phyloP scores from a whole-genome alignment of 2,329 filamentous ascomycete species.

The Trichoderma harzianum region DNA sequence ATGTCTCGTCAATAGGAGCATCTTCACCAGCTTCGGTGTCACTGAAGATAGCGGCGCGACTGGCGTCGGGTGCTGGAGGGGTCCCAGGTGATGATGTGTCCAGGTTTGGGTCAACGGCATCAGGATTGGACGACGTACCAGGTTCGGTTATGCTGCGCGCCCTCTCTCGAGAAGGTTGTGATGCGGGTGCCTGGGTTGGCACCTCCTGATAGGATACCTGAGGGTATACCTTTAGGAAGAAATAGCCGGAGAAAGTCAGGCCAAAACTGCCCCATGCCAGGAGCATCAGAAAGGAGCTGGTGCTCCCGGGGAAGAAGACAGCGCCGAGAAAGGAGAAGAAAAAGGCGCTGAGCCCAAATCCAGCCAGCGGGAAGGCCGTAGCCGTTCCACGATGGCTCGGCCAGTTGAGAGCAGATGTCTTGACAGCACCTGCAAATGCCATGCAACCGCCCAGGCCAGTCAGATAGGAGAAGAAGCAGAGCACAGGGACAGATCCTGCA shows the following conservation, averaged over 20 bases:
- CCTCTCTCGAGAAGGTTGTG: slow-evolving; percentile 1
- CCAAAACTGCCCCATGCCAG: slow-evolving; percentile 75
- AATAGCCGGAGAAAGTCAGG: slow-evolving; percentile 73
- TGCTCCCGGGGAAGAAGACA: slow-evolving; percentile 77
- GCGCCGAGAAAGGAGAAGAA: slow-evolving; percentile 85
- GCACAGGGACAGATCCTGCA: slow-evolving; percentile 51
- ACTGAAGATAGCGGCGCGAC: not conserved
- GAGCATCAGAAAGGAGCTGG: slow-evolving; percentile 74
- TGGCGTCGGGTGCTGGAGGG: not conserved
- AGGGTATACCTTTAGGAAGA: slow-evolving; percentile 75
- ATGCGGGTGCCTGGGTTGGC: slow-evolving; percentile 32
- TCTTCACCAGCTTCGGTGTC: slow-evolving; percentile 25
- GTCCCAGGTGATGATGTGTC: not conserved
- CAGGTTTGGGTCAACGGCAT: not conserved
- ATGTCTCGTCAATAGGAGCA: slow-evolving; percentile 66
- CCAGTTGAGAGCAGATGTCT: slow-evolving; percentile 85
- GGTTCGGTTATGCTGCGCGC: slow-evolving; percentile 11
- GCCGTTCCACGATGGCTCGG: slow-evolving; percentile 87
- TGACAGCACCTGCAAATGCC: slow-evolving; percentile 86
- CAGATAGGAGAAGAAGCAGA: slow-evolving; percentile 82
- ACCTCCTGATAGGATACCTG: slow-evolving; percentile 55
- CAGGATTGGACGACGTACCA: slow-evolving; percentile 14
- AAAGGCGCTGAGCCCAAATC: slow-evolving; percentile 92
- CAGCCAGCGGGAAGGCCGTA: slow-evolving; percentile 87
- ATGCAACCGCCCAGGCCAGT: slow-evolving; percentile 86